Evolutionary conservation across 2,329 filamentous ascomycete genomes (phyloP), one percentile per base, ranked within the genome.

Genomic region (Colletotrichum plurivorum): DNA sequence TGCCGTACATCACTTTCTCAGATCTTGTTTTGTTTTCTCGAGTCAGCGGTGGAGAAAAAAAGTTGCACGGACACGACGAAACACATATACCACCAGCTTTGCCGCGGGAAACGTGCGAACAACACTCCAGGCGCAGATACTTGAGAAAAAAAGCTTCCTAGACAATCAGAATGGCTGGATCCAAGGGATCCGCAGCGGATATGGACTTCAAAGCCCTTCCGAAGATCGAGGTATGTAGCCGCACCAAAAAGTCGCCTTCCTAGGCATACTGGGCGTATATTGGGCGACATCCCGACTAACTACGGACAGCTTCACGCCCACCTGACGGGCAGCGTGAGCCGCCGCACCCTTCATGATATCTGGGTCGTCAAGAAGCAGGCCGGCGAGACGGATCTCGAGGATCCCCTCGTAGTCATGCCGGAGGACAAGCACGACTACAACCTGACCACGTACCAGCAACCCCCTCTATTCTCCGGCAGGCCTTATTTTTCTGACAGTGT

Each of bases 241-340:
- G 2, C 18, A 13, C 13, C 13, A 1, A 5, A 43, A 43, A 1
- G 5, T 36, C 31, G 8, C 31, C 31, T 36, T 36, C 1, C 1
- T 36, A 3, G 2, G 10, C 31, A 36, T 36, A 36, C 10, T 3
- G 2, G 4, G 7, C 10, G 31, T 10, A 10, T 12, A 36, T 36
- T 36, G 0, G 31, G 10, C 10, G 31, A 12, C 9, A 36, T 36
- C 41, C 13, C 10, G 16, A 3, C 12, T 4, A 43, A 43, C 41
- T 2, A 43, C 41, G 41, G 12, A 15, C 54, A 94, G 91, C 87
- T 95, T 61, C 93, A 96, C 75, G 93, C 93, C 71, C 93, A 96
- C 79, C 85, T 96, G 52, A 93, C 90, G 48, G 93, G 93, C 61
- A 94, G 92, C 78, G 93, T 96, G 77, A 92, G 88, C 76, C 88